These are phyloP conservation scores for Diplodia intermedia DNA, from an alignment of 2,329 filamentous ascomycete species.

Conservation along the genomic window DNA sequence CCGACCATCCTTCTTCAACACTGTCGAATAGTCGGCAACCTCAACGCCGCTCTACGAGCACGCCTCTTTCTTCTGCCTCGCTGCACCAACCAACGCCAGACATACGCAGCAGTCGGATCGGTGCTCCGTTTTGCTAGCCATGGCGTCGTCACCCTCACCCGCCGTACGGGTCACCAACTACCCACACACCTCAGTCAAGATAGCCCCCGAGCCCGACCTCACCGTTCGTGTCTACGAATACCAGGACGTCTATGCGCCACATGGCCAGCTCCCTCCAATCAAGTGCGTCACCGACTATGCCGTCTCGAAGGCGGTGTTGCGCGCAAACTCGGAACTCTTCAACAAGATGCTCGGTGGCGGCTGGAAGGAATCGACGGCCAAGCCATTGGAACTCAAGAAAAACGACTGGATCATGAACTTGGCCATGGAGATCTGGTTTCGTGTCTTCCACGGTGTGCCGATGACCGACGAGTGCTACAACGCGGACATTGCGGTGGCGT, in stretches of 20 bases:
- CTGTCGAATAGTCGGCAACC: neutral
- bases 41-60: neutral
- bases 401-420: neutral
- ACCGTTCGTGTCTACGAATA: constrained; percentile 10
- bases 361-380: neutral
- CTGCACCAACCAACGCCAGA: neutral
- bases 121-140: neutral
- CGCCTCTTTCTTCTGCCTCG: neutral
- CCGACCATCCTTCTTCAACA: neutral
- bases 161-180: neutral
- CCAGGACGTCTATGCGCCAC: neutral
- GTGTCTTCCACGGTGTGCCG: neutral
- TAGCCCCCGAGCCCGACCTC: neutral
- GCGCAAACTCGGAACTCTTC: neutral
- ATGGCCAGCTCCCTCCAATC: neutral
- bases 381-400: neutral
- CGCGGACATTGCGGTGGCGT: neutral
- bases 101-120: neutral
- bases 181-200: neutral
- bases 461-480: neutral
- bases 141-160: constrained; percentile 8
- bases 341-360: neutral
- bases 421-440: constrained; percentile 5
- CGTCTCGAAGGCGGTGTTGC: neutral
- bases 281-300: constrained; percentile 4